phyloP scores from a whole-genome alignment of 2,329 filamentous ascomycete genomes.

The Mollisiaceae sp. region DNA sequence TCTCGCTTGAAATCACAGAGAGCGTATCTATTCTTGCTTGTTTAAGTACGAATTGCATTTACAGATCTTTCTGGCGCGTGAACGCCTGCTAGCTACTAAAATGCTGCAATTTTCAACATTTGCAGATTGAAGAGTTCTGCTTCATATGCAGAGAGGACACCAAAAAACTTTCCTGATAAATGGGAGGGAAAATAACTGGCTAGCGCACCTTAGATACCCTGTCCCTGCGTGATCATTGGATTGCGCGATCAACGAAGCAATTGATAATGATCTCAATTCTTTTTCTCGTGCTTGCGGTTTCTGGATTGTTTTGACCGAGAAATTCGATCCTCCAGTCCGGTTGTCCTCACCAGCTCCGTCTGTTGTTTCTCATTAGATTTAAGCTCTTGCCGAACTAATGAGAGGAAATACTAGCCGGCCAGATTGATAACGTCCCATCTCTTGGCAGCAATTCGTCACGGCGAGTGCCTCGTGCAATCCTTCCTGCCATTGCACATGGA shows the following conservation, averaged over 20 bases:
- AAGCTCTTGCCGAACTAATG: no score
- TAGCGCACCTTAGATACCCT: not conserved
- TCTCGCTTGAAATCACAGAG: not conserved
- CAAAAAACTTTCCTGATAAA: not conserved
- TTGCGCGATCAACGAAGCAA: not conserved
- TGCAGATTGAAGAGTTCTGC: not conserved
- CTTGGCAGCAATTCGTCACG: no score
- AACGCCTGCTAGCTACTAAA: no score
- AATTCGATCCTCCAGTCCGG: no score
- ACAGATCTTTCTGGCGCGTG: not conserved
- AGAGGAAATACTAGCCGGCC: no score
- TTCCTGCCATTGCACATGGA: no score
- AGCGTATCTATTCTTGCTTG: not conserved
- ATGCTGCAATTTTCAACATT: not conserved
- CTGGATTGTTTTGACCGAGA: no score
- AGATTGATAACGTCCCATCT: no score
- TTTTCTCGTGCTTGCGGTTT: not conserved
- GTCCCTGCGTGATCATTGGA: not conserved
- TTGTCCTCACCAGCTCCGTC: no score
- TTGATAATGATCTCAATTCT: not conserved
- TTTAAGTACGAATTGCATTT: slow-evolving; percentile 1
- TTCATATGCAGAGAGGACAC: not conserved
- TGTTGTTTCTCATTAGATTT: no score
- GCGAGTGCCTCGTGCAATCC: no score
- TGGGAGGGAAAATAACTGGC: not conserved